These are phyloP conservation scores for Acer yangbiense DNA, from an alignment of 345 rosid genomes.

Conservation along the genomic window DNA sequence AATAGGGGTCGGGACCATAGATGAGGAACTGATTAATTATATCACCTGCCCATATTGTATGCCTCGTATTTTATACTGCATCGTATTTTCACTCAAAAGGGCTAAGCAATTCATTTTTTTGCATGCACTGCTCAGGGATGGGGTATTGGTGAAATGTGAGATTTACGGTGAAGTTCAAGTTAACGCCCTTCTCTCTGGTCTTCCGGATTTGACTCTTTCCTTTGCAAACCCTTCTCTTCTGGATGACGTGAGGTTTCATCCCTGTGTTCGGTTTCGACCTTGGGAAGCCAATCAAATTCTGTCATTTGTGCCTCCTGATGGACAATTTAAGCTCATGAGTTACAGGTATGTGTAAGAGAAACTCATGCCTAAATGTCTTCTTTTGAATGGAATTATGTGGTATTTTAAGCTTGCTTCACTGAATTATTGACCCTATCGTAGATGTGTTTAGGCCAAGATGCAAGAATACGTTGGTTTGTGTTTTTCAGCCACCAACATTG, in stretches of 20 bases:
- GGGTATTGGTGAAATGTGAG: conserved; percentile 63
- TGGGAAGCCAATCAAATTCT: conserved; percentile 96
- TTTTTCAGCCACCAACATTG: not conserved
- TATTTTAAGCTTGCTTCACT: not conserved
- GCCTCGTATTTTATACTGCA: conserved; percentile 9
- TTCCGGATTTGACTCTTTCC: conserved; percentile 91
- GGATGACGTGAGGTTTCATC: conserved; percentile 87
- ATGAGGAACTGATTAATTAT: conserved; percentile 1
- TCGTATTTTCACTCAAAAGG: conserved; percentile 8
- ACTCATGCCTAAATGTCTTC: not conserved
- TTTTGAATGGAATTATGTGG: not conserved
- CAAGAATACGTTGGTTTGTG: too few relatives aligned
- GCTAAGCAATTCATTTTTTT: conserved; percentile 19
- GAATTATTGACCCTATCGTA: not conserved
- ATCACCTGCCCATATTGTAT: not conserved
- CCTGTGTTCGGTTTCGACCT: conserved; percentile 91
- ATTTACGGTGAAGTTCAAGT: conserved; percentile 86
- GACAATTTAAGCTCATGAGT: conserved; percentile 94
- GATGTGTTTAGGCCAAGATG: too few relatives aligned
- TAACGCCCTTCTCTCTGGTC: conserved; percentile 85
- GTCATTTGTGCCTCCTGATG: conserved; percentile 98
- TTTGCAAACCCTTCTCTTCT: conserved; percentile 78
- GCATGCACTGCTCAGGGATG: conserved; percentile 52
- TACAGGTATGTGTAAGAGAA: conserved; percentile 64
- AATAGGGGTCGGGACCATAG: not conserved